phyloP scores from a whole-genome alignment of 345 rosid genomes.

The Syzygium grande region DNA sequence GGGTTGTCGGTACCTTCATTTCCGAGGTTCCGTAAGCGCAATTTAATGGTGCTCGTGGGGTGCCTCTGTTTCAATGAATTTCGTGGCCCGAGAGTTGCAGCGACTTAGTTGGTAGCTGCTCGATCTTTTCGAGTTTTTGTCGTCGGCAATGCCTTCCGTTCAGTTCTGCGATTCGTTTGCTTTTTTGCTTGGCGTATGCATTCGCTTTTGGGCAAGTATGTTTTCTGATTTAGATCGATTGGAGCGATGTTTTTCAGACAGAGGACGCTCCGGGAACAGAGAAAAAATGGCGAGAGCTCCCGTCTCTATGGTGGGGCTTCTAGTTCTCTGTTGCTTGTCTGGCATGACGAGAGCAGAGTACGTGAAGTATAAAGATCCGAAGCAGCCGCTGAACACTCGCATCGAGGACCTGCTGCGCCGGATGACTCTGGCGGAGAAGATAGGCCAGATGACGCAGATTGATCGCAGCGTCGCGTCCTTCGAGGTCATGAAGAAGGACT shows the following conservation, averaged over 20 bases:
- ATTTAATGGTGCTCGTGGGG: neutral
- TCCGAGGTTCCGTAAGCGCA: neutral
- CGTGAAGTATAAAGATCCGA: constrained; percentile 36
- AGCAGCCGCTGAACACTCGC: constrained; percentile 22
- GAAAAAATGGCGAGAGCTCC: constrained; percentile 17
- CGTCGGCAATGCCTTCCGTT: neutral
- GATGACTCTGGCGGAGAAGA: constrained; percentile 32
- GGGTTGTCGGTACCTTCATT: neutral
- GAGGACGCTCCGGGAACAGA: neutral
- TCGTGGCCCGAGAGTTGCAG: neutral
- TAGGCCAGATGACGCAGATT: constrained; percentile 59
- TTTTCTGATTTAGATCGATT: neutral
- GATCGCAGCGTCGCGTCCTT: constrained; percentile 30
- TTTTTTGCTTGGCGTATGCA: neutral
- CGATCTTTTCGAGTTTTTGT: neutral
- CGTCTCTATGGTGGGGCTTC: constrained; percentile 18
- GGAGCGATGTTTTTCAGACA: neutral
- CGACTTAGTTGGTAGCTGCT: neutral
- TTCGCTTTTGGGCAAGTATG: neutral
- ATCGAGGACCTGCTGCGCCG: constrained; percentile 27
- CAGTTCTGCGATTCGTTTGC: neutral
- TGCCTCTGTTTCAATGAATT: neutral
- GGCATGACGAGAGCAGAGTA: constrained; percentile 17
- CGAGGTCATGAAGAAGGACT: constrained; percentile 49
- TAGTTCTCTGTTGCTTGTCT: constrained; percentile 13